phyloP scores from a whole-genome alignment of 768 basidiomycete species.

The Rhizopogon salebrosus region DNA sequence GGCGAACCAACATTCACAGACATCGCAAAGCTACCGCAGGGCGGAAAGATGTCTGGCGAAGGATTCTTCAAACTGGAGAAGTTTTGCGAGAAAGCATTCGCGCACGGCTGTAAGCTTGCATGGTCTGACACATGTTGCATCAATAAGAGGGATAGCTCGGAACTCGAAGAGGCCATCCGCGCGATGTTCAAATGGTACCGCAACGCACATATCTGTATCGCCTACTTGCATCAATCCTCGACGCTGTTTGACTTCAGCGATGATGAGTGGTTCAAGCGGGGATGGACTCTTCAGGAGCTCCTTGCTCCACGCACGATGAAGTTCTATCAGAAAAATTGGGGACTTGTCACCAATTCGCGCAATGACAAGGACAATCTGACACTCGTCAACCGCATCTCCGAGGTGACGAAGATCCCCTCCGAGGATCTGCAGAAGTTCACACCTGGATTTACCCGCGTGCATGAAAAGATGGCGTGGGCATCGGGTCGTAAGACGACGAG shows the following conservation, averaged over 20 bases:
- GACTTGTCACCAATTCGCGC: neutral
- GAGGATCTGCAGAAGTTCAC: neutral
- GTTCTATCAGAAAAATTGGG: constrained; percentile 9
- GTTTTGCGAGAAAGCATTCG: neutral
- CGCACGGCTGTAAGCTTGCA: neutral
- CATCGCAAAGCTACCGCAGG: neutral
- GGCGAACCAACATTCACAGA: constrained; percentile 2
- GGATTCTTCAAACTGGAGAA: neutral
- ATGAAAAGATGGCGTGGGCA: constrained; percentile 7
- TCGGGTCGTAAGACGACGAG: constrained; percentile 12
- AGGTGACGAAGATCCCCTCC: neutral
- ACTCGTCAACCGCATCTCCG: neutral
- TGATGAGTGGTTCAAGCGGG: constrained; percentile 6
- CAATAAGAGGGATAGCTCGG: constrained; percentile 10
- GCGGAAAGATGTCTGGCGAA: neutral
- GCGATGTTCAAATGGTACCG: constrained; percentile 14
- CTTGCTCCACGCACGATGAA: constrained; percentile 6
- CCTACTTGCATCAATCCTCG: neutral
- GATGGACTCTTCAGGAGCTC: neutral
- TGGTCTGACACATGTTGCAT: no score
- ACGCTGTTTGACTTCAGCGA: neutral
- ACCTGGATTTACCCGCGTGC: neutral
- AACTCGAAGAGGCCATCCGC: constrained; percentile 9
- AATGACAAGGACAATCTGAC: neutral
- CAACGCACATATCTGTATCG: constrained; percentile 6